A percentile compares a stretch with the other conserved stretches of the same genome.
These are phyloP conservation scores for Prunus armeniaca DNA, from an alignment of 306 rosid genomes.

Conservation along the genomic window DNA sequence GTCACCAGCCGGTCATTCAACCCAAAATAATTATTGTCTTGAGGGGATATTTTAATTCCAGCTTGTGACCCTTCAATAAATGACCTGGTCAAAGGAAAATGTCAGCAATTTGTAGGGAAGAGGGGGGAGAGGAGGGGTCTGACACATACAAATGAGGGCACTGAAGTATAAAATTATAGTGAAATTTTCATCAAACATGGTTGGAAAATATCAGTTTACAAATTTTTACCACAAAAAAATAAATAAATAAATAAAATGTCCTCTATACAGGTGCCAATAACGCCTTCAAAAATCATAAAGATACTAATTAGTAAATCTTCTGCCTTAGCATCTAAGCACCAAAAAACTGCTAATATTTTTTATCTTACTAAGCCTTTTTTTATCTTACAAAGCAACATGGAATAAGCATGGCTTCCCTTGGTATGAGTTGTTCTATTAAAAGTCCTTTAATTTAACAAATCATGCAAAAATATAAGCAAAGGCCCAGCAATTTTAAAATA, in stretches of 20 bases:
- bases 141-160: constrained; percentile 24
- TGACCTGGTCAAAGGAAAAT: constrained; percentile 54
- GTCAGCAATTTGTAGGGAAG: constrained; percentile 21
- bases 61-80: constrained; percentile 98
- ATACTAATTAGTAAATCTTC: neutral
- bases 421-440: neutral
- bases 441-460: neutral
- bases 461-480: neutral
- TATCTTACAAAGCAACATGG: neutral
- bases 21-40: constrained; percentile 89
- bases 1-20: constrained; percentile 95
- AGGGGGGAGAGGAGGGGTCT: no score
- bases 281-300: neutral
- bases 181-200: neutral
- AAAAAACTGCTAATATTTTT: neutral
- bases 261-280: neutral
- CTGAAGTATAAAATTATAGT: neutral
- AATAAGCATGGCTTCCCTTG: neutral
- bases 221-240: neutral
- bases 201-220: neutral
- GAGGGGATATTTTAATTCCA: constrained; percentile 98
- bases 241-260: neutral
- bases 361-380: no score
- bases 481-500: neutral
- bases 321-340: neutral